These are phyloP conservation scores for Entamoeba dispar DNA, from an alignment of 208 protist genomes.

Conservation along the genomic window DNA sequence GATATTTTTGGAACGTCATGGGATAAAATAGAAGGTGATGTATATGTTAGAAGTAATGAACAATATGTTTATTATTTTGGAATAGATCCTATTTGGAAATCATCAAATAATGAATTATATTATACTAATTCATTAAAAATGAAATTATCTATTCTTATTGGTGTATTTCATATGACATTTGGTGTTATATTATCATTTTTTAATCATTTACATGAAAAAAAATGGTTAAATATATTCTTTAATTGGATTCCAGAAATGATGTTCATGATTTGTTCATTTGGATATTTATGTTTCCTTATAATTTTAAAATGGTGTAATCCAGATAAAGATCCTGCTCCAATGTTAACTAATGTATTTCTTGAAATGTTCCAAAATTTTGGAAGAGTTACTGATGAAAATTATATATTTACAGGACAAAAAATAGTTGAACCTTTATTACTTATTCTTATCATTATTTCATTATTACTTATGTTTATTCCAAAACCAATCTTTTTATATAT, in stretches of 20 bases:
- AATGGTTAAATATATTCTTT: conserved; percentile 9
- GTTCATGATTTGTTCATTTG: conserved; percentile 32
- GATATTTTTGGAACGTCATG: conserved; percentile 21
- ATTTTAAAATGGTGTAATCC: conserved; percentile 32
- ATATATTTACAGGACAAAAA: neutral
- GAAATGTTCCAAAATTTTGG: conserved; percentile 65
- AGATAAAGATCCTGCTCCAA: conserved; percentile 28
- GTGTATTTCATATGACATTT: conserved; percentile 26
- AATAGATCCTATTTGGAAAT: conserved; percentile 8
- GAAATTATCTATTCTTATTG: conserved; percentile 29
- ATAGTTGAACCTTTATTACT: conserved; percentile 8
- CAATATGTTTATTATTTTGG: conserved; percentile 4
- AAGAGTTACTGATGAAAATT: neutral
- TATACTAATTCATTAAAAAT: conserved; percentile 30
- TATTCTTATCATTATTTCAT: conserved; percentile 1
- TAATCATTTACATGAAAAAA: conserved; percentile 14
- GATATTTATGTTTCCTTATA: conserved; percentile 33
- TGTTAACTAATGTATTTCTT: conserved; percentile 60
- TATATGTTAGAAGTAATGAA: neutral
- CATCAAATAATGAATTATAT: neutral
- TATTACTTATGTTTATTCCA: neutral
- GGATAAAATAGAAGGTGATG: neutral
- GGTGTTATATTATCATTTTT: conserved; percentile 21
- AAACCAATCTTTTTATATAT: neutral
- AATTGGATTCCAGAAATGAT: conserved; percentile 32